Base-by-base conservation (phyloP, 106 monocot genomes). In the Apostasia ramifera region DNA sequence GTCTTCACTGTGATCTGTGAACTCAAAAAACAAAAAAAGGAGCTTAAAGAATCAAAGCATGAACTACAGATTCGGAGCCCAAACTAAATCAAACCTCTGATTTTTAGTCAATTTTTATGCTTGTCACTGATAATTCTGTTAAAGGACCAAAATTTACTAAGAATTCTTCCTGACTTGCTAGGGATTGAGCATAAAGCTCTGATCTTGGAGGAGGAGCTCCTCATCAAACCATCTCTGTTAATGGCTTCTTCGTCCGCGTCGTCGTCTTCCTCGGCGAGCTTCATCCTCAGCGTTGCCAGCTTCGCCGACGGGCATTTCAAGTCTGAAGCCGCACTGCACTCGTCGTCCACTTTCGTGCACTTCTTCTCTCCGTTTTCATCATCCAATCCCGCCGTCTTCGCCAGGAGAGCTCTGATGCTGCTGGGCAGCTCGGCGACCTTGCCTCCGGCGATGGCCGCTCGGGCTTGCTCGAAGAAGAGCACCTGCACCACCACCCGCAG, bases 391-490 rank as follows among this genome's bases (percentile, higher is more conserved):
- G 52, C 44, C 3, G 84, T 71, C 44, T 59, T 66, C 1, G 84
- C 73, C 2, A 91, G 77, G 7, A 91, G 64, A 4, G 78, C 87
- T 59, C 73, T 81, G 51, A 91, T 68, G 71, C 74, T 77, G 61
- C 38, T 50, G 2, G 91, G 79, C 7, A 85, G 60, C 69, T 85
- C 79, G 11, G 60, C 44, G 13, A 80, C 74, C n/a, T 70, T 71
- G 66, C 63, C 50, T 1, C 78, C 80, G 3, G 72, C 54, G 48
- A 66, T 56, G 13, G 77, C 81, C 3, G 83, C 69, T 0, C 91
- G 91, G 11, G 87, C 82, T 15, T 91, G 91, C 69, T 94, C 94
- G 52, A 91, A 88, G 85, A 85, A 94, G 12, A 94, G 80, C 41
- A 87, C 90, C 66, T 94, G 90, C 51, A 94, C 90, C 2, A 91